Evolutionary conservation across 345 rosid species (phyloP).

Genomic region (Dipteronia sinensis): DNA sequence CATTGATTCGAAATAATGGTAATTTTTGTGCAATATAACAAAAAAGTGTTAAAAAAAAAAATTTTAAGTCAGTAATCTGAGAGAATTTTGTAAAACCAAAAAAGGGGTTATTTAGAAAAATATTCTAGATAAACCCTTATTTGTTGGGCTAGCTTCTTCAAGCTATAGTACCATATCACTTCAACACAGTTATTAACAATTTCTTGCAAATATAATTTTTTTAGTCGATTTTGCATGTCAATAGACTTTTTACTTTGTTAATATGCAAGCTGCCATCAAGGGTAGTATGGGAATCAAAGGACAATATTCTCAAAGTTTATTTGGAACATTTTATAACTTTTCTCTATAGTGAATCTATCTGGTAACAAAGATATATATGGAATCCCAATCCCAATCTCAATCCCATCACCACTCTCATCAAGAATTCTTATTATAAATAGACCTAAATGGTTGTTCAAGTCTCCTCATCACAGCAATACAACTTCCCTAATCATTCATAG

Average conservation of each 20-base stretch:
- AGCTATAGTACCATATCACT: too few relatives aligned
- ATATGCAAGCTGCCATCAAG: constrained; percentile 1
- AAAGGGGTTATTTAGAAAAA: too few relatives aligned
- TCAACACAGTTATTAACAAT: too few relatives aligned
- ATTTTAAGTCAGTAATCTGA: too few relatives aligned
- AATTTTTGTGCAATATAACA: too few relatives aligned
- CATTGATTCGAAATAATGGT: too few relatives aligned
- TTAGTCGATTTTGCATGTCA: background rate
- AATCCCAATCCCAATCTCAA: background rate
- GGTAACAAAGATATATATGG: background rate
- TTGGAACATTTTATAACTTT: constrained; percentile 18
- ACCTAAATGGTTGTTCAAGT: background rate
- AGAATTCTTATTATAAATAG: constrained; percentile 31
- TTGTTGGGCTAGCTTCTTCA: background rate
- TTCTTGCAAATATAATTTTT: too few relatives aligned
- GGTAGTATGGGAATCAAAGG: constrained; percentile 10
- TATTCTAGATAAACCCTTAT: background rate
- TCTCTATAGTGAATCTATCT: background rate
- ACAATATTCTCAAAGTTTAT: background rate
- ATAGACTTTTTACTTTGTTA: background rate
- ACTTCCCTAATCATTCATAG: too few relatives aligned
- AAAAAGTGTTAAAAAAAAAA: too few relatives aligned
- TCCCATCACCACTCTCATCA: background rate
- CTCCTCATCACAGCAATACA: constrained; percentile 22
- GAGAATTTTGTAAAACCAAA: too few relatives aligned